A percentile compares a stretch with the other conserved stretches of the same genome.
Evolutionary conservation across 345 rosid species (phyloP).

Genomic region (Leavenworthia alabamica): DNA sequence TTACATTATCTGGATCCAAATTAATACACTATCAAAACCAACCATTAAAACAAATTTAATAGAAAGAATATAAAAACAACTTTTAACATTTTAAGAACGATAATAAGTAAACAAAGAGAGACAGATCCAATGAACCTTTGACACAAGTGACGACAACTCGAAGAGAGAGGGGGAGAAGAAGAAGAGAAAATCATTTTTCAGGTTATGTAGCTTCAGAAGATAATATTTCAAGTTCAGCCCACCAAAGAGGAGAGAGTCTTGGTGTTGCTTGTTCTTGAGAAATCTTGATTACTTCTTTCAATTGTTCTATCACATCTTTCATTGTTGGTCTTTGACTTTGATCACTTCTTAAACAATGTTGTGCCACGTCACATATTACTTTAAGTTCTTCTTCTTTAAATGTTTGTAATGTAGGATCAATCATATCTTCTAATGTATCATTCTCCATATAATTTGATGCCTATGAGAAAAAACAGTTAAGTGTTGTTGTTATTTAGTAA

Average conservation of each 20-base stretch:
- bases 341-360: constrained; percentile 51
- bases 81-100: not conserved
- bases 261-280: constrained; percentile 90
- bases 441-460: constrained; percentile 55
- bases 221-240: constrained; percentile 96
- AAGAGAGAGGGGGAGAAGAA: constrained; percentile 11
- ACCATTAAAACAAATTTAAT: constrained; percentile 18
- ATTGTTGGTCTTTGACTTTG: constrained; percentile 60
- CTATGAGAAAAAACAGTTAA: constrained; percentile 30
- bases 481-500: constrained; percentile 1
- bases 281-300: constrained; percentile 55
- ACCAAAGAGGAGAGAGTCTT: constrained; percentile 93
- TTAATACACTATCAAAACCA: constrained; percentile 33
- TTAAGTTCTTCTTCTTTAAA: constrained; percentile 66
- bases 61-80: too few relatives aligned
- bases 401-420: constrained; percentile 61
- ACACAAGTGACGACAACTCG: not conserved
- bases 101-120: constrained; percentile 2
- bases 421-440: constrained; percentile 40
- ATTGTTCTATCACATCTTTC: constrained; percentile 48
- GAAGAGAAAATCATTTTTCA: constrained; percentile 14
- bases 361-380: constrained; percentile 50
- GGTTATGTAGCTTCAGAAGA: constrained; percentile 84
- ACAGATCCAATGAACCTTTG: constrained; percentile 7
- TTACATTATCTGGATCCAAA: constrained; percentile 20